Conservation (phyloP, 768 basidiomycete genomes). For the Dictyophora rubrovolvata region DNA sequence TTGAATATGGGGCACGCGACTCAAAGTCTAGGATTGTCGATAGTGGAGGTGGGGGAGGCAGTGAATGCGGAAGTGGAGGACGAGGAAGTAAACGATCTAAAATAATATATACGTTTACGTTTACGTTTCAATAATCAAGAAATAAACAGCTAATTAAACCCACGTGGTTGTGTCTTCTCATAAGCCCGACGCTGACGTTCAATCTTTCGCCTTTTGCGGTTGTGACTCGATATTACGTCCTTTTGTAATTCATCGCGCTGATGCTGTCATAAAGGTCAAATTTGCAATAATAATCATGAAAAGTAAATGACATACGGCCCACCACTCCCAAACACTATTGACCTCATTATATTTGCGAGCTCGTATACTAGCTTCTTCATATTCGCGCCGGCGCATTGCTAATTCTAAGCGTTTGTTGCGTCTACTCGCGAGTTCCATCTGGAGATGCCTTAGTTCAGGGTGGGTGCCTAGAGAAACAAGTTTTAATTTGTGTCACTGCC, state of each 20-base stretch:
- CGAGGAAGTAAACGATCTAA: conserved; percentile 55
- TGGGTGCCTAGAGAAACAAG: conserved; percentile 49
- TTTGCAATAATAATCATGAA: not conserved
- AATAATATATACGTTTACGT: not conserved
- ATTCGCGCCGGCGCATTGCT: conserved; percentile 61
- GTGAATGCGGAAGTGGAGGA: conserved; percentile 30
- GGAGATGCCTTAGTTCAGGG: conserved; percentile 76
- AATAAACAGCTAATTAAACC: conserved; percentile 16
- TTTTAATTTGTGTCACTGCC: not conserved
- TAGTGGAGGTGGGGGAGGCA: conserved; percentile 49
- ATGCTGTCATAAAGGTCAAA: conserved; percentile 32
- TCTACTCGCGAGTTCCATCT: conserved; percentile 66
- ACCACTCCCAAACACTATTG: conserved; percentile 76
- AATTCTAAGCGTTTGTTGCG: conserved; percentile 75
- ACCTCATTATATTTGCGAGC: conserved; percentile 64
- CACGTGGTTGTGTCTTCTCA: conserved; percentile 70
- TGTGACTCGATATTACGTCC: conserved; percentile 83
- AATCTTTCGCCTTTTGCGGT: conserved; percentile 71
- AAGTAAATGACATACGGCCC: conserved; percentile 52
- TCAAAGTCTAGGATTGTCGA: conserved; percentile 54
- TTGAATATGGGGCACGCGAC: conserved; percentile 23
- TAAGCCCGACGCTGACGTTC: conserved; percentile 76
- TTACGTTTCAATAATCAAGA: not conserved
- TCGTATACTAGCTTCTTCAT: conserved; percentile 52
- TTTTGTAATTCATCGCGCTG: conserved; percentile 72